These are phyloP conservation scores for Aureobasidium melanogenum DNA, from an alignment of 2,329 filamentous ascomycete species.

Conservation along the genomic window DNA sequence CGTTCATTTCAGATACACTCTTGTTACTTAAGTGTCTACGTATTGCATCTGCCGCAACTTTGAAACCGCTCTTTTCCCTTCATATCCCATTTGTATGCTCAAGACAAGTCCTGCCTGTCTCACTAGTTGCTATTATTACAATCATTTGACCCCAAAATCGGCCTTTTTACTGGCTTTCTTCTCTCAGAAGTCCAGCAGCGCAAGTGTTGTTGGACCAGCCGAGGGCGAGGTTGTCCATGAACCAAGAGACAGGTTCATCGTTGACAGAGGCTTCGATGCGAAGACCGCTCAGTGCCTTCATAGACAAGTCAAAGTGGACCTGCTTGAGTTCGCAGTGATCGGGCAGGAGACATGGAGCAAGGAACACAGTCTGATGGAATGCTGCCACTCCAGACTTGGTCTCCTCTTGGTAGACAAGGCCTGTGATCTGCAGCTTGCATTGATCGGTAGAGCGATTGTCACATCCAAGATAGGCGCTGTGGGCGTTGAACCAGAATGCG, in stretches of 20 bases:
- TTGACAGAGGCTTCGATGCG: slow-evolving; percentile 39
- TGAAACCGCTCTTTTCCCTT: not conserved
- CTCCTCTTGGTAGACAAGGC: slow-evolving; percentile 33
- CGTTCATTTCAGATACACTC: not conserved
- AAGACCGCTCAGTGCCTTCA: slow-evolving; percentile 37
- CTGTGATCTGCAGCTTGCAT: slow-evolving; percentile 38
- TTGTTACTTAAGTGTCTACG: not conserved
- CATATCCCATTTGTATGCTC: not conserved
- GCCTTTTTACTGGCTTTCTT: slow-evolving; percentile 61
- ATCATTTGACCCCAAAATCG: slow-evolving; percentile 52
- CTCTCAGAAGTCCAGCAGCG: slow-evolving; percentile 57
- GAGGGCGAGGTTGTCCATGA: slow-evolving; percentile 41
- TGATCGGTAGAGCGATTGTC: slow-evolving; percentile 31
- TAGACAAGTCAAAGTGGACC: slow-evolving; percentile 33
- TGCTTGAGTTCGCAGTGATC: slow-evolving; percentile 35
- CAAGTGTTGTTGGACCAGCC: slow-evolving; percentile 44
- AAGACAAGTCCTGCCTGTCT: slow-evolving; percentile 1
- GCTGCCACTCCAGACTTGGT: slow-evolving; percentile 27
- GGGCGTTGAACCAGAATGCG: slow-evolving; percentile 44
- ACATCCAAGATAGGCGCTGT: slow-evolving; percentile 40
- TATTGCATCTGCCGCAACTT: not conserved
- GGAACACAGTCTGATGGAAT: slow-evolving; percentile 30
- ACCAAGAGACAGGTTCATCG: slow-evolving; percentile 29
- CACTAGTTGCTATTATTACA: not conserved
- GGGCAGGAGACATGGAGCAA: slow-evolving; percentile 34